These are phyloP conservation scores for Linnemannia schmuckeri DNA, from an alignment of 192 early-diverging fungal species.

Conservation along the genomic window DNA sequence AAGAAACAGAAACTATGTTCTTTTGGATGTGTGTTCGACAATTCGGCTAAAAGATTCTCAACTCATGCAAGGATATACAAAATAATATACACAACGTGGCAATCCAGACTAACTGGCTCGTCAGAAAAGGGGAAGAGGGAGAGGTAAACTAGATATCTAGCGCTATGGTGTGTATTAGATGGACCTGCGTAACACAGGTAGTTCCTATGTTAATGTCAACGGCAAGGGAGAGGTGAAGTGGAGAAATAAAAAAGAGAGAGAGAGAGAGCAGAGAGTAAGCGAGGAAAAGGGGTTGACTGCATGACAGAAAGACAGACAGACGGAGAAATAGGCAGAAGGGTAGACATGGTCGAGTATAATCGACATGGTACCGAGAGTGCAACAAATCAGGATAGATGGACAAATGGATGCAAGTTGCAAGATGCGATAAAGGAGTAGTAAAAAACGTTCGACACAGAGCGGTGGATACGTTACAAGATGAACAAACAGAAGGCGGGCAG, in stretches of 20 bases:
- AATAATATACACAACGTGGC: background rate
- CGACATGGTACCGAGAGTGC: background rate
- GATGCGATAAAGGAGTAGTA: background rate
- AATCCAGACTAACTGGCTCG: background rate
- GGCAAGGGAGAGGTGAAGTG: too few species aligned
- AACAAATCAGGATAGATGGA: background rate
- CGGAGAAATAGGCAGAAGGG: background rate
- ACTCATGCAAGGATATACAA: background rate
- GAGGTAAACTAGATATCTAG: too few species aligned
- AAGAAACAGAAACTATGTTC: background rate
- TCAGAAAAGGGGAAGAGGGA: background rate
- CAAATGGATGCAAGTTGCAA: background rate
- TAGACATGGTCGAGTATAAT: background rate
- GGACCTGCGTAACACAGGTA: too few species aligned
- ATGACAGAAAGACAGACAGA: background rate
- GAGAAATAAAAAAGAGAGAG: background rate
- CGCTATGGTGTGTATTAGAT: too few species aligned
- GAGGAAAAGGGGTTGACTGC: background rate
- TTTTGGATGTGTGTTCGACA: background rate
- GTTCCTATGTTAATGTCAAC: background rate
- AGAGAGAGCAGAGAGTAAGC: background rate
- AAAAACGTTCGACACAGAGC: background rate
- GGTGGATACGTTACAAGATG: background rate
- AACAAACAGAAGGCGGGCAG: too few species aligned
- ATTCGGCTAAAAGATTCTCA: background rate